A percentile compares a stretch with the other conserved stretches of the same genome.
Evolutionary conservation across 176 grass and related monocot genomes (phyloP).

Genomic region (Hordeum vulgare): MorexV3_pseudomolecules_assembly NC_058520.1:542528902-542529401

Average conservation of each 20-base stretch:
- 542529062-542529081: conserved; percentile 82
- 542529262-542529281: conserved; percentile 56
- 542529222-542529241: conserved; percentile 74
- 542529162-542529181: conserved; percentile 57
- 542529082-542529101: conserved; percentile 45
- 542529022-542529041: conserved; percentile 83
- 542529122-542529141: conserved; percentile 37
- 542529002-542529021: conserved; percentile 77
- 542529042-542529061: conserved; percentile 69
- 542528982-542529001: conserved; percentile 74
- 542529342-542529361: conserved; percentile 45
- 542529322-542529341: conserved; percentile 60
- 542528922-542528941: conserved; percentile 66
- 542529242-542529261: conserved; percentile 82
- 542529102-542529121: conserved; percentile 38
- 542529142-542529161: conserved; percentile 47
- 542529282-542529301: conserved; percentile 55
- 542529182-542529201: conserved; percentile 36
- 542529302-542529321: conserved; percentile 55
- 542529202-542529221: conserved; percentile 79
- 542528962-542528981: conserved; percentile 52
- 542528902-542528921: conserved; percentile 75
- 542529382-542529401: conserved; percentile 62
- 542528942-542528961: conserved; percentile 71
- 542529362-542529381: conserved; percentile 45